phyloP scores from a whole-genome alignment of 176 grass and related monocot species.

The Oryza meyeriana region DNA sequence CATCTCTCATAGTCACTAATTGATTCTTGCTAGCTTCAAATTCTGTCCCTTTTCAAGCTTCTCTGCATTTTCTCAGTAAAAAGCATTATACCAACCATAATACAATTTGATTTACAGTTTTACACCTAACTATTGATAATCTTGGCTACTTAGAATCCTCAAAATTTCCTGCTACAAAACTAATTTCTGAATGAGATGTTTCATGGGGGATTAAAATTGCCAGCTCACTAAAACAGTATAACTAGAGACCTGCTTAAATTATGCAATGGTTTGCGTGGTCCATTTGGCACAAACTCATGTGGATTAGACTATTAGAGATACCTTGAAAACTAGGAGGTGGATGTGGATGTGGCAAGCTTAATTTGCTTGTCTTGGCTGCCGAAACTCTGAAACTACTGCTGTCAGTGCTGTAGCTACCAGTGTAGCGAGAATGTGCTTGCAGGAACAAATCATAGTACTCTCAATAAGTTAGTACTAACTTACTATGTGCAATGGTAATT shows the following conservation, averaged over 20 bases:
- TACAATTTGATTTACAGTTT: neutral
- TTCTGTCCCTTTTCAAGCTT: too few relatives aligned
- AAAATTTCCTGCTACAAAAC: too few relatives aligned
- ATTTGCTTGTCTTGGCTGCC: slow-evolving; percentile 37
- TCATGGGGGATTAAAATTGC: slow-evolving; percentile 2
- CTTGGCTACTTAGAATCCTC: too few relatives aligned
- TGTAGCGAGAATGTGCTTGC: slow-evolving; percentile 32
- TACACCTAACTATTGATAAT: neutral
- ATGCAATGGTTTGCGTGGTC: neutral
- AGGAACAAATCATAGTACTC: slow-evolving; percentile 10
- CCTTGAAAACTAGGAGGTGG: neutral
- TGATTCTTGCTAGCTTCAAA: neutral
- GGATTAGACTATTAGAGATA: neutral
- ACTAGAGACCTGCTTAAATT: neutral
- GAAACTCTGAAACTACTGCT: neutral
- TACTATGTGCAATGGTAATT: neutral
- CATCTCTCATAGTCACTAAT: neutral
- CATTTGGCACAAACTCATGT: slow-evolving; percentile 21
- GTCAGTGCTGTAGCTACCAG: neutral
- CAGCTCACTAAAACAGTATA: neutral
- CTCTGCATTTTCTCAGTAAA: neutral
- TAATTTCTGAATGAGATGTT: slow-evolving; percentile 25
- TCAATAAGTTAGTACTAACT: neutral
- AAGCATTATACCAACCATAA: too few relatives aligned
- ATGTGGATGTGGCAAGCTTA: neutral